These are phyloP conservation scores for Debaryomyces tyrocola DNA, from an alignment of 805 yeast species.

Conservation along the genomic window DNA sequence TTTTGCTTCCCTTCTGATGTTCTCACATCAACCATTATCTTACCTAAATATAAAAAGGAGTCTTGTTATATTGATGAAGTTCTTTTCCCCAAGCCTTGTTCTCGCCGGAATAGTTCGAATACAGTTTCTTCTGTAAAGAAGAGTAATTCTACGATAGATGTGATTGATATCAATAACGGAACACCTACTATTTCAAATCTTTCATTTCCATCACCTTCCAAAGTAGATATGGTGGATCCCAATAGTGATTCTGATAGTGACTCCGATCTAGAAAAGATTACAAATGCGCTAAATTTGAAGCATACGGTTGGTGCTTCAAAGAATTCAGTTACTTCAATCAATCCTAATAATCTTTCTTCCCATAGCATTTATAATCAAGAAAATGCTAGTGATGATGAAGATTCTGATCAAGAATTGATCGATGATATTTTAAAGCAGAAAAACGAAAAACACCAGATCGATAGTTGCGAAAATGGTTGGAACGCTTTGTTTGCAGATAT, in stretches of 20 bases:
- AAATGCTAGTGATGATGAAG: conserved; percentile 9
- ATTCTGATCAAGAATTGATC: conserved; percentile 23
- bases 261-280: conserved; percentile 21
- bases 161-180: not conserved
- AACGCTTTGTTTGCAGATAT: conserved; percentile 15
- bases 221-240: not conserved
- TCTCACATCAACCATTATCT: conserved; percentile 32
- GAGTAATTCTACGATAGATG: conserved; percentile 1
- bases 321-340: conserved; percentile 1
- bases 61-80: not conserved
- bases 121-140: not conserved
- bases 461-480: conserved; percentile 3
- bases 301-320: not conserved
- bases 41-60: conserved; percentile 5
- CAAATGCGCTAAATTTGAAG: not conserved
- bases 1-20: conserved; percentile 34
- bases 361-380: not conserved
- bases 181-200: not conserved
- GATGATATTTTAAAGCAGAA: conserved; percentile 5
- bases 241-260: conserved; percentile 19
- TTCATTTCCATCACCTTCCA: not conserved
- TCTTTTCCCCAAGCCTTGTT: not conserved
- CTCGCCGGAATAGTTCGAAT: not conserved
- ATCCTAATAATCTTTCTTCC: not conserved
- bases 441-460: not conserved